Conservation (phyloP, 306 rosid species). For the Sindora glabra region DNA sequence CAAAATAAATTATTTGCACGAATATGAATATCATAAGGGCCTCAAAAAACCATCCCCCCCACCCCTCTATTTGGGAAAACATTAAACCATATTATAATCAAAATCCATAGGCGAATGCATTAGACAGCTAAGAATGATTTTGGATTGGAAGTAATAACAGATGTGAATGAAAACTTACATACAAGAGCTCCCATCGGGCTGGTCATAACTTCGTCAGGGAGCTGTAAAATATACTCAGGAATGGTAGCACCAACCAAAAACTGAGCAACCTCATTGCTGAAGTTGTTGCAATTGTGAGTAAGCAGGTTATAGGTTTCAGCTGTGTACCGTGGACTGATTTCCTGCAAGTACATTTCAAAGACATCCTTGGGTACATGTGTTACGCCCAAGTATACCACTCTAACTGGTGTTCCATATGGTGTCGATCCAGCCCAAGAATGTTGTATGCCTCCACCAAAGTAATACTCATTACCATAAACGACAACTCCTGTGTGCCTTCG, state of each 20-base stretch:
- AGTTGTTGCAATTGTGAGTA: constrained; percentile 88
- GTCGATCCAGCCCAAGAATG: constrained; percentile 62
- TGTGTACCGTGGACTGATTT: constrained; percentile 67
- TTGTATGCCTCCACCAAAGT: constrained; percentile 93
- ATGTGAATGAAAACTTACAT: constrained; percentile 36
- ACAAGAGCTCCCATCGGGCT: constrained; percentile 87
- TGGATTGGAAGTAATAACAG: background rate
- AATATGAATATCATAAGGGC: no score
- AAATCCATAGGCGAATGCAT: no score
- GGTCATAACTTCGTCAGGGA: constrained; percentile 76
- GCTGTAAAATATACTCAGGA: constrained; percentile 77
- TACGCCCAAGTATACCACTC: constrained; percentile 64
- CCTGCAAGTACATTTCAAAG: constrained; percentile 79
- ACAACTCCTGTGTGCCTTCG: constrained; percentile 90
- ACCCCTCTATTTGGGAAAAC: background rate
- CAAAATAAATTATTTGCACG: no score
- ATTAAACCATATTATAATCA: background rate
- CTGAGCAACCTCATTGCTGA: constrained; percentile 85
- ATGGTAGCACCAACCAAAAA: constrained; percentile 78
- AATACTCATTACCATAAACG: constrained; percentile 84
- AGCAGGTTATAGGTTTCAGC: constrained; percentile 79
- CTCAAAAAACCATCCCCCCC: no score
- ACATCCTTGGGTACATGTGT: constrained; percentile 89
- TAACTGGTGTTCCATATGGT: constrained; percentile 77
- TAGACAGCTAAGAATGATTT: background rate